Percentiles rank a stretch among this genome's conserved stretches.
Conservation (phyloP, 2,329 filamentous ascomycete genomes). For the Aureobasidium melanogenum region DNA sequence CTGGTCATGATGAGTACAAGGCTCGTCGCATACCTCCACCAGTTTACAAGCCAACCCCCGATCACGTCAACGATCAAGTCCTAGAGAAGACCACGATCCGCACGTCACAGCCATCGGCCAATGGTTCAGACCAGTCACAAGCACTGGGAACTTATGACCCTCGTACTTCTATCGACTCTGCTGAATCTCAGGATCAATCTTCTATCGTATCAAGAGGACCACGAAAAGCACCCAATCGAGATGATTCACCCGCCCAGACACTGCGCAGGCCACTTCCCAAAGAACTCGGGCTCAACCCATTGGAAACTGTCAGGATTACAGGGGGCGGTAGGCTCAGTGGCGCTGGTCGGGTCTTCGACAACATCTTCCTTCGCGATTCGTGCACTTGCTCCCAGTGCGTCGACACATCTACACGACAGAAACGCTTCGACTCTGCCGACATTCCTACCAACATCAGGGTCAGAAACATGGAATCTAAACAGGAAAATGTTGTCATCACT, state of each 20-base stretch:
- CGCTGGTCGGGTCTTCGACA: constrained; percentile 14
- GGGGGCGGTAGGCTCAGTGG: too few species aligned
- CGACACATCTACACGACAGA: constrained; percentile 52
- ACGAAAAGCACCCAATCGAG: too few species aligned
- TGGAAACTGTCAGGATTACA: neutral
- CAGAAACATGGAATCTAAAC: constrained; percentile 26
- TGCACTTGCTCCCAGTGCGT: constrained; percentile 51
- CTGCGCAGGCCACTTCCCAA: neutral
- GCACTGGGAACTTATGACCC: neutral
- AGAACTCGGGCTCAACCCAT: neutral
- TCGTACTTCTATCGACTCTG: neutral
- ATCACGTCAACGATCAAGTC: neutral
- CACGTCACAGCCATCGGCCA: neutral
- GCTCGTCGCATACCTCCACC: neutral
- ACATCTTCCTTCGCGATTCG: constrained; percentile 43
- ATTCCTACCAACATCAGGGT: constrained; percentile 45
- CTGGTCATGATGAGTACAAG: neutral
- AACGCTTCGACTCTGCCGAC: constrained; percentile 56
- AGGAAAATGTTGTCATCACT: constrained; percentile 30
- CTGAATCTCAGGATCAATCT: neutral
- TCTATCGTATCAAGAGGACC: too few species aligned
- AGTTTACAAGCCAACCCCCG: neutral
- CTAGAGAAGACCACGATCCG: neutral
- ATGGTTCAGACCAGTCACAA: neutral
- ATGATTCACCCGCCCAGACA: too few species aligned